Percentiles rank a stretch among this genome's conserved stretches.
phyloP scores from a whole-genome alignment of 306 rosid species.

The Quercus gilva region DNA sequence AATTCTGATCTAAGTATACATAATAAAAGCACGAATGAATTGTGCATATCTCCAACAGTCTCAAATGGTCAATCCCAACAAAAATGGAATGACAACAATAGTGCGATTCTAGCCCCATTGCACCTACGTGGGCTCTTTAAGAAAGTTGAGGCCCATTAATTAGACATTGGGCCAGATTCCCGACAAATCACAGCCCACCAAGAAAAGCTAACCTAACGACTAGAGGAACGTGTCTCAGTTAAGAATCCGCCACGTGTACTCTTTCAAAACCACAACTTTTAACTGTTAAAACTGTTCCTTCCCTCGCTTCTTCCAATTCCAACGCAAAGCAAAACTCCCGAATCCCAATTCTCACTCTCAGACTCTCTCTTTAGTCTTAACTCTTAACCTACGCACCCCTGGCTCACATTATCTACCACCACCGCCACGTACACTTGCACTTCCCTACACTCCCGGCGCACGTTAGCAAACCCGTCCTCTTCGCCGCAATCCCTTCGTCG shows the following conservation, averaged over 20 bases:
- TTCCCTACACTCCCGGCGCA: constrained; percentile 6
- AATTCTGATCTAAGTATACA: too few species aligned
- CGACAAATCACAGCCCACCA: background rate
- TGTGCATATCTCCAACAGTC: too few species aligned
- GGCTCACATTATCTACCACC: constrained; percentile 6
- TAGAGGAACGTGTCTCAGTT: constrained; percentile 16
- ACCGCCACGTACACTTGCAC: background rate
- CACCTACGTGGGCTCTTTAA: background rate
- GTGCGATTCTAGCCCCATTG: too few species aligned
- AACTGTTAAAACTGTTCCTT: constrained; percentile 3
- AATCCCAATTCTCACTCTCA: too few species aligned
- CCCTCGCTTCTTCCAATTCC: background rate
- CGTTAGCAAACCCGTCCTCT: constrained; percentile 11
- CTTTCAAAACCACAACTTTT: constrained; percentile 46
- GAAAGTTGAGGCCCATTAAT: background rate
- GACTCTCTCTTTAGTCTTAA: too few species aligned
- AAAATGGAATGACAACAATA: too few species aligned
- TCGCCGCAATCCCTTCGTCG: background rate
- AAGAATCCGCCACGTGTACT: constrained; percentile 30
- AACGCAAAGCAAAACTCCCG: too few species aligned
- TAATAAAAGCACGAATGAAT: too few species aligned
- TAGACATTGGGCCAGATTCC: background rate
- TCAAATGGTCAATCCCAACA: too few species aligned
- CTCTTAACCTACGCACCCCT: background rate
- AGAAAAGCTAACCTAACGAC: background rate